These are phyloP conservation scores for Lyophyllum shimeji DNA, from an alignment of 768 basidiomycete species.

Conservation along the genomic window DNA sequence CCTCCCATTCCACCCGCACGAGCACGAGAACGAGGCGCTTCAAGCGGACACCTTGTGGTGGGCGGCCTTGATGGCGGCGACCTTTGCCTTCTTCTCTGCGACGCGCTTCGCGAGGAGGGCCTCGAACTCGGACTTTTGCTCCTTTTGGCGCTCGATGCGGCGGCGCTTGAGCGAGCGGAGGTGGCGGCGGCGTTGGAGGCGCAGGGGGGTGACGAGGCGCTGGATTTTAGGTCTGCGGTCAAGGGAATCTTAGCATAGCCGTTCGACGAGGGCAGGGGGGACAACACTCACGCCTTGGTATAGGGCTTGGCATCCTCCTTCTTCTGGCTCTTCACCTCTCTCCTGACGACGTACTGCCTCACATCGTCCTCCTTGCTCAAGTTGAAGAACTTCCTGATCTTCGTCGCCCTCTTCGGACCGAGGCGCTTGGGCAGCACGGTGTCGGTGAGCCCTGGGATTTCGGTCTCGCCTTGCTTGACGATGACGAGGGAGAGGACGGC, in stretches of 20 bases:
- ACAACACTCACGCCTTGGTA: conserved; percentile 84
- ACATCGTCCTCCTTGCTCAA: conserved; percentile 98
- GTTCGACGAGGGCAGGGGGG: neutral
- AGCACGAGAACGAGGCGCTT: too few relatives aligned
- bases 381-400: conserved; percentile 98
- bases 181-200: conserved; percentile 96
- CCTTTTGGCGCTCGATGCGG: conserved; percentile 88
- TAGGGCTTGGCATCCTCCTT: conserved; percentile 89
- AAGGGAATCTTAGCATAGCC: too few relatives aligned
- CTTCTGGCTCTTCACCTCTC: conserved; percentile 88
- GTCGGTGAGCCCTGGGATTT: conserved; percentile 92
- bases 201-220: conserved; percentile 91
- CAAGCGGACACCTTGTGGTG: conserved; percentile 48
- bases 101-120: conserved; percentile 83
- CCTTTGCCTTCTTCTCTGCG: conserved; percentile 91
- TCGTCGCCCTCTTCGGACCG: conserved; percentile 96
- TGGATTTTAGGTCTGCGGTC: conserved; percentile 86
- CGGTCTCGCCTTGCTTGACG: conserved; percentile 92
- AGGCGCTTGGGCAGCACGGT: conserved; percentile 90
- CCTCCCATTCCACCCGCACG: too few relatives aligned
- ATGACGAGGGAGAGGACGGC: conserved; percentile 92
- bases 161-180: conserved; percentile 85
- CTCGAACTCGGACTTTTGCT: conserved; percentile 93
- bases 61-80: conserved; percentile 82
- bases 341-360: conserved; percentile 91